Evolutionary conservation across 164 flowering plant species (phyloP).

Genomic region (Dillenia suffruticosa): DNA sequence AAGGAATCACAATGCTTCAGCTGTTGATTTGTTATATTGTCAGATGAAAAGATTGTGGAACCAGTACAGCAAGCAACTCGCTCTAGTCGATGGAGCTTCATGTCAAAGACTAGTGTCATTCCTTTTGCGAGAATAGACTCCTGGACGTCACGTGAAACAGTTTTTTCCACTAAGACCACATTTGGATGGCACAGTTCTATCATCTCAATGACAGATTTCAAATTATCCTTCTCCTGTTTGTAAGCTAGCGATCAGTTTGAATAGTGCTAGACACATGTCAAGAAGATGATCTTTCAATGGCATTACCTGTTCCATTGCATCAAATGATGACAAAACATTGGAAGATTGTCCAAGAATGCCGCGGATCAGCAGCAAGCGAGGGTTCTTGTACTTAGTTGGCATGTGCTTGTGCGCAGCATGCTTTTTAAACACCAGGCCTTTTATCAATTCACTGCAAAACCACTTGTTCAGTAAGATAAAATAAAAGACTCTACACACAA

Average conservation of each 20-base stretch:
- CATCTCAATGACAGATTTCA: conserved; percentile 50
- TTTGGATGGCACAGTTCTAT: conserved; percentile 71
- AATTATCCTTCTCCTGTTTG: conserved; percentile 51
- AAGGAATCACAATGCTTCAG: conserved; percentile 75
- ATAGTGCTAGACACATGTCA: background rate
- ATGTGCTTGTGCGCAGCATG: conserved; percentile 92
- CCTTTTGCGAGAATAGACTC: conserved; percentile 67
- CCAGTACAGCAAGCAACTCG: conserved; percentile 86
- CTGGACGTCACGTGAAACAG: conserved; percentile 79
- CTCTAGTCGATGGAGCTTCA: conserved; percentile 91
- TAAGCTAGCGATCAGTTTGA: conserved; percentile 14
- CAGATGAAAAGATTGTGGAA: conserved; percentile 56
- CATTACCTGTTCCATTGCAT: conserved; percentile 68
- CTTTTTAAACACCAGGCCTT: conserved; percentile 91
- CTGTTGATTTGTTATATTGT: conserved; percentile 37
- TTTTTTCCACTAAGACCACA: conserved; percentile 85
- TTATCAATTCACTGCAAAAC: conserved; percentile 68
- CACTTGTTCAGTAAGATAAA: background rate
- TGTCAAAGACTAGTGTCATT: conserved; percentile 81
- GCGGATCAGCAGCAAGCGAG: conserved; percentile 62
- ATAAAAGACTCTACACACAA: background rate
- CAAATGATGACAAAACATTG: conserved; percentile 65
- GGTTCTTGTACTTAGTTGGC: conserved; percentile 66
- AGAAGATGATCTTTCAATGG: conserved; percentile 3
- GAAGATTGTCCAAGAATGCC: conserved; percentile 73